phyloP scores from a whole-genome alignment of 2,329 filamentous ascomycete genomes.

The Aspergillus sp. region DNA sequence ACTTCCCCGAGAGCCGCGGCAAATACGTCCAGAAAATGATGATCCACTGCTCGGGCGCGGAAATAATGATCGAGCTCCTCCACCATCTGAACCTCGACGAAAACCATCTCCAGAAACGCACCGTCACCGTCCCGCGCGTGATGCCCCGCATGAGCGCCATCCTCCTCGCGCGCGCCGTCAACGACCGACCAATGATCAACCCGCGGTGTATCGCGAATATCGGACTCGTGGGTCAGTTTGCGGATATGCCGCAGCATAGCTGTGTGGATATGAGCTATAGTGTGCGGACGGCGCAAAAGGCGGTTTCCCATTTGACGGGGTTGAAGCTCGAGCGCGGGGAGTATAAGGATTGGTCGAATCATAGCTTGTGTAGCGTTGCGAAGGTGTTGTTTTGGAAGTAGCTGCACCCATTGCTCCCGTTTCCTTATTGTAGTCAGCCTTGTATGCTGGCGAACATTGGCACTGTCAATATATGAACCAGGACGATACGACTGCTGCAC shows the following conservation, averaged over 20 bases:
- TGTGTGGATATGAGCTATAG: slow-evolving; percentile 9
- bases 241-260: neutral
- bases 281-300: slow-evolving; percentile 6
- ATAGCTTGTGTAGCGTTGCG: neutral
- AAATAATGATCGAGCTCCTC: slow-evolving; percentile 37
- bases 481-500: too few relatives aligned
- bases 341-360: neutral
- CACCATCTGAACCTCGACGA: neutral
- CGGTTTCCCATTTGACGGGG: neutral
- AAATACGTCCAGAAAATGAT: slow-evolving; percentile 46
- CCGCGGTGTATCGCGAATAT: neutral
- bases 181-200: neutral
- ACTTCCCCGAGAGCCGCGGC: slow-evolving; percentile 40
- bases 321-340: neutral
- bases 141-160: slow-evolving; percentile 11
- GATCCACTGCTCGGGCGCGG: slow-evolving; percentile 44
- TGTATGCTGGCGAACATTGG: too few relatives aligned
- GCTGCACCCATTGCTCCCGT: too few relatives aligned
- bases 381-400: slow-evolving; percentile 3
- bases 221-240: slow-evolving; percentile 1
- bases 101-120: neutral
- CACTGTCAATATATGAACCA: too few relatives aligned
- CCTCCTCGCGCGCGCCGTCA: neutral
- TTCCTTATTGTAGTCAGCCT: too few relatives aligned
- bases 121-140: neutral